These are phyloP conservation scores for Jimgerdemannia lactiflua DNA, from an alignment of 192 early-diverging fungal genomes.

Conservation along the genomic window DNA sequence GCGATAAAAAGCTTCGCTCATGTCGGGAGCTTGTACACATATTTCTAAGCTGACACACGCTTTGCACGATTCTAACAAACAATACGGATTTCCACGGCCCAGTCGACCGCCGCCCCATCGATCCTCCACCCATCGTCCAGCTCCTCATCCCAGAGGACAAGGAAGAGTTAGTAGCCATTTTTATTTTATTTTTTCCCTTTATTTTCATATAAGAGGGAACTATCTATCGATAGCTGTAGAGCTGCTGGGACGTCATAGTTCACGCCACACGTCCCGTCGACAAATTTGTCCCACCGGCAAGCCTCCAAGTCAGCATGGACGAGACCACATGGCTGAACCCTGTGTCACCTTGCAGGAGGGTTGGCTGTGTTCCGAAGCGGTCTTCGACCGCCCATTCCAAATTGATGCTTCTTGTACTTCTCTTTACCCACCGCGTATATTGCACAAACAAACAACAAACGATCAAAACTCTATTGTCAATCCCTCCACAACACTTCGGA, in stretches of 20 bases:
- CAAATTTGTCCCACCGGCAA: background rate
- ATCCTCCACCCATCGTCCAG: conserved; percentile 75
- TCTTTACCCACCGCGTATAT: conserved; percentile 17
- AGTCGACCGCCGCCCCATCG: conserved; percentile 79
- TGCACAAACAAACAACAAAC: conserved; percentile 8
- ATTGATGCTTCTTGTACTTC: background rate
- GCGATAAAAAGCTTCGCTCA: conserved; percentile 6
- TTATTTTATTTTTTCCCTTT: background rate
- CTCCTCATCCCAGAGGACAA: conserved; percentile 2
- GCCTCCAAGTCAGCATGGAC: background rate
- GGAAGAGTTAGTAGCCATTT: background rate
- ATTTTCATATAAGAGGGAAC: background rate
- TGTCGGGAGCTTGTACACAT: background rate
- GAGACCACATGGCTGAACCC: background rate
- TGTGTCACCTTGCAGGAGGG: background rate
- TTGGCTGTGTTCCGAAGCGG: background rate
- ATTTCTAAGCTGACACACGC: background rate
- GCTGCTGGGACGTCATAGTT: background rate
- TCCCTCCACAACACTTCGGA: background rate
- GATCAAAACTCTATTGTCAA: background rate
- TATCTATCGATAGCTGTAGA: background rate
- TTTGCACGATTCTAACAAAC: background rate
- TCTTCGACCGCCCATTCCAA: background rate
- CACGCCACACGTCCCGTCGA: background rate
- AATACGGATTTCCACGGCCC: background rate